Evolutionary conservation across 2,329 filamentous ascomycete genomes (phyloP), one percentile per base, ranked within the genome.

Genomic region (Cercospora sojina): DNA sequence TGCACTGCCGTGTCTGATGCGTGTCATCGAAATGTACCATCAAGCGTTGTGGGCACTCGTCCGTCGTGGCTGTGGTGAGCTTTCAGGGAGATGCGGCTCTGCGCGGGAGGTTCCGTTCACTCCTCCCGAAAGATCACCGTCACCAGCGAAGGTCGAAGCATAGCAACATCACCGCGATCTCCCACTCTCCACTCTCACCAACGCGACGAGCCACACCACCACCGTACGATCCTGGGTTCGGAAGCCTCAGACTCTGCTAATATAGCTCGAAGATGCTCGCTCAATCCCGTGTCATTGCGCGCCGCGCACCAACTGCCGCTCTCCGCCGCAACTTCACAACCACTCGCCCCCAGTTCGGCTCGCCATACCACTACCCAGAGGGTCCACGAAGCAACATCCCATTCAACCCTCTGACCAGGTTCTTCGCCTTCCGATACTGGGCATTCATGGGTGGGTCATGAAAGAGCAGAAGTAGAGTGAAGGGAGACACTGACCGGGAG

Each of bases 281-380:
- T 67, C 59, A 55, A 56, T 62, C 72, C 43, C 70, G 74, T 69
- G 69, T 65, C 62, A 62, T 85, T 74, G 84, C 84, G 74, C 80
- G 87, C 83, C 90, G 90, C 80, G 82, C 80, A 75, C 79, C 83
- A 74, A 82, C 86, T 80, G 81, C 80, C 73, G 78, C 89, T 79
- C 55, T 93, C 83, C 92, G 93, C 85, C 93, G 95, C 82, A 92
- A 90, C 84, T 97, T 99, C 90, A 90, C 93, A 82, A 88, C 92
- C 78, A 96, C 94, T 80, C 91, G 92, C 78, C 83, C 90, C 79
- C 92, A 91, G 81, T 84, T 96, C 80, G 87, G 86, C 76, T 96
- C 92, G 80, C 93, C 93, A 71, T 97, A 96, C 90, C 95, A 99
- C 87, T 99, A 99, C 86, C 90, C 94, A 75, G 94, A 98, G 85